These are phyloP conservation scores for Aureobasidium sp. DNA, from an alignment of 2,329 filamentous ascomycete genomes.

Conservation along the genomic window DNA sequence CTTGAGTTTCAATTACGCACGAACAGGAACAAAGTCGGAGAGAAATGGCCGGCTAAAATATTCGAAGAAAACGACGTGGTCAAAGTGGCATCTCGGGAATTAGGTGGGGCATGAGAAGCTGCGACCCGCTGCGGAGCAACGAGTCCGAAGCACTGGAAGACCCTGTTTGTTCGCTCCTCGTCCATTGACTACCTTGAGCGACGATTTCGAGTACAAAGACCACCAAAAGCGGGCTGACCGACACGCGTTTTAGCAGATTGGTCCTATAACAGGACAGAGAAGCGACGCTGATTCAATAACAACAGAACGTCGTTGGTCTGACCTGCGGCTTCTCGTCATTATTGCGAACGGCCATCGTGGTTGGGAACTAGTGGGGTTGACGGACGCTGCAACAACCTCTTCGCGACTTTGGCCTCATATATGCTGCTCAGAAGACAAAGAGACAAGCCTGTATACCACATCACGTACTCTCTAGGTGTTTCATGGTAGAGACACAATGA, in stretches of 20 bases:
- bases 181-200: neutral
- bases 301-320: neutral
- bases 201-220: neutral
- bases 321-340: neutral
- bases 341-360: neutral
- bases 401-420: neutral
- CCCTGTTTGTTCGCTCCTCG: neutral
- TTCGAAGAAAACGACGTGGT: slow-evolving; percentile 2
- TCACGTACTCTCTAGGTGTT: no score
- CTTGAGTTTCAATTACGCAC: neutral
- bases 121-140: slow-evolving; percentile 12
- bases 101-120: slow-evolving; percentile 11
- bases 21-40: neutral
- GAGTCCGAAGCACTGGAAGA: neutral
- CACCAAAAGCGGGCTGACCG: neutral
- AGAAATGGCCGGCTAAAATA: neutral
- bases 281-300: neutral
- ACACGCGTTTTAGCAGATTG: no score
- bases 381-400: neutral
- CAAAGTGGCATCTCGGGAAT: slow-evolving; percentile 9
- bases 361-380: neutral
- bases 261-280: neutral
- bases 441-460: neutral
- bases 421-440: neutral
- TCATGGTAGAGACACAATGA: no score